Evolutionary conservation across 2,329 filamentous ascomycete species (phyloP).

Genomic region (Penicillium thymicola): DNA sequence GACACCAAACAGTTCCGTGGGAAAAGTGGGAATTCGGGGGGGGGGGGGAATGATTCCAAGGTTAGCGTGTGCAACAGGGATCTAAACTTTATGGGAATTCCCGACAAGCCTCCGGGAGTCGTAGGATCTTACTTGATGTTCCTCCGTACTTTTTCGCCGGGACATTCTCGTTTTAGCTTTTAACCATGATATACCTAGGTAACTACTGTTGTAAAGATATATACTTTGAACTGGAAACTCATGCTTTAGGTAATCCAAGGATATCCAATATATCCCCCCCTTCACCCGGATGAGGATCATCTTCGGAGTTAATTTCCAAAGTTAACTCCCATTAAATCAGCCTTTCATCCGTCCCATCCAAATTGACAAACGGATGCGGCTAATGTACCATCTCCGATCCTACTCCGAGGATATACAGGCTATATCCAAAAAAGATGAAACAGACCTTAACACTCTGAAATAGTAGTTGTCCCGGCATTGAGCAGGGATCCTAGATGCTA

Average conservation of each 20-base stretch:
- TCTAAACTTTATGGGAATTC: conserved; percentile 1
- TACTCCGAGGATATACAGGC: background rate
- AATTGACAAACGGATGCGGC: background rate
- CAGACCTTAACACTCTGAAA: background rate
- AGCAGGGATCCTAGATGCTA: background rate
- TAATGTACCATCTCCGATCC: background rate
- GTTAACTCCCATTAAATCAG: background rate
- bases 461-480: background rate
- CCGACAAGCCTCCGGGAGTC: background rate
- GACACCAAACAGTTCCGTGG: background rate
- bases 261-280: background rate
- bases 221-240: too few species aligned
- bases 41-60: background rate
- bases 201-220: too few species aligned
- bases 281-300: background rate
- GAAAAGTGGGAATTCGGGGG: background rate
- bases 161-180: background rate
- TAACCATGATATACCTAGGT: too few species aligned
- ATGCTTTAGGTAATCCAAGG: background rate
- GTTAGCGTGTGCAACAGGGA: conserved; percentile 3
- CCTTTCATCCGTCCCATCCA: background rate
- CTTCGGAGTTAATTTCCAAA: background rate
- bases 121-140: background rate
- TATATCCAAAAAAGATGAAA: background rate
- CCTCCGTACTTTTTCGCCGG: background rate